phyloP scores from a whole-genome alignment of 192 early-diverging fungal species.

The Coemansia sp. region DNA sequence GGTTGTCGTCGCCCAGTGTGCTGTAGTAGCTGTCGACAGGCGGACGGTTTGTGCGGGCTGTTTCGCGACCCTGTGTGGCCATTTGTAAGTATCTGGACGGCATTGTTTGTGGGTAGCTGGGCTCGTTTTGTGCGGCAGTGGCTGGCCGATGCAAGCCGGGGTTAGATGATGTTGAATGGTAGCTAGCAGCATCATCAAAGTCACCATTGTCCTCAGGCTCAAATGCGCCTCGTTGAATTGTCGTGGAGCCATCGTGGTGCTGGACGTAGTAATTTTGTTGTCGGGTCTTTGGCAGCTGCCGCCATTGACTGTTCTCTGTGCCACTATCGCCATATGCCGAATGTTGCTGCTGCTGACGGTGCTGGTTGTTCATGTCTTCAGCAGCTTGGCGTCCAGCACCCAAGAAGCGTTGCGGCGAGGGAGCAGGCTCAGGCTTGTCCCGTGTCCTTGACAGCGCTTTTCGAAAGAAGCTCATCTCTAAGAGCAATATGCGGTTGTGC shows the following conservation, averaged over 20 bases:
- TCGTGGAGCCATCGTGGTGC: slow-evolving; percentile 22
- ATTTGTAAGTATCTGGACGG: slow-evolving; percentile 40
- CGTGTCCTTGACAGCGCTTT: slow-evolving; percentile 32
- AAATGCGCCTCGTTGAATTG: slow-evolving; percentile 23
- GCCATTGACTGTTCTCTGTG: neutral
- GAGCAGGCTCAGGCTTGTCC: slow-evolving; percentile 17
- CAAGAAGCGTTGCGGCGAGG: slow-evolving; percentile 24
- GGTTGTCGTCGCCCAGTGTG: slow-evolving; percentile 27
- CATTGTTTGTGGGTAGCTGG: slow-evolving; percentile 31
- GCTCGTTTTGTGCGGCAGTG: slow-evolving; percentile 14
- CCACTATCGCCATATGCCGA: neutral
- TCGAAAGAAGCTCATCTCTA: slow-evolving; percentile 38
- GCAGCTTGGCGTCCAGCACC: slow-evolving; percentile 39
- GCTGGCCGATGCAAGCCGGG: slow-evolving; percentile 27
- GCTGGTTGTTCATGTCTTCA: neutral
- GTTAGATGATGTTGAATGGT: slow-evolving; percentile 55
- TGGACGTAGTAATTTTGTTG: slow-evolving; percentile 9
- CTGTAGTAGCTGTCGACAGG: slow-evolving; percentile 45
- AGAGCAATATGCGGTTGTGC: neutral
- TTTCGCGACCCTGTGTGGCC: slow-evolving; percentile 27
- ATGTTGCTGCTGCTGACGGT: slow-evolving; percentile 8
- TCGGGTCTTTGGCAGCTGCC: slow-evolving; percentile 12
- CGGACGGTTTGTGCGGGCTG: slow-evolving; percentile 13
- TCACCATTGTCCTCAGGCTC: slow-evolving; percentile 30
- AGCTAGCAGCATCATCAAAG: slow-evolving; percentile 58